Evolutionary conservation across 257 asterid species (phyloP), one percentile per base, ranked within the genome.

Genomic region (Nicotiana otophora): DNA sequence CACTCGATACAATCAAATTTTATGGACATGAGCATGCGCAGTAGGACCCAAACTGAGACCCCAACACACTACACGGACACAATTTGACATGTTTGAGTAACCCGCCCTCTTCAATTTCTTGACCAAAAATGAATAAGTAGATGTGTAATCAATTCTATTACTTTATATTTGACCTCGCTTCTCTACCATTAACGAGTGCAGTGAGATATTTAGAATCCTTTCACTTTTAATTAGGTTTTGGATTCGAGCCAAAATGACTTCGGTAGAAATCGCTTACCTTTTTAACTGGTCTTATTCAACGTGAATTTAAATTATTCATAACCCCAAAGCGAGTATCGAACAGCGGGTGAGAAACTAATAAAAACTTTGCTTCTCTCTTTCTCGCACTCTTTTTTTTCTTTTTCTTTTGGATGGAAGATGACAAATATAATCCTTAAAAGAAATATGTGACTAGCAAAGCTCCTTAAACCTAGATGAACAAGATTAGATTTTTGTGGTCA

Each of bases 11-110:
- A 15, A 74, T 75, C 80, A 75, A 51, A 51, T 12, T 51, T 51
- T 8, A 51, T 62, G 30, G 82, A 39, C 75, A 79, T 14, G 15
- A 34, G 75, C 61, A 79, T 61, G 74, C 82, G 61, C 82, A 39
- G 61, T 61, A 39, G 75, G 82, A 79, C 82, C 74, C 61, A 57
- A 61, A 20, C 20, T 36, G 58, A 5, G 33, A 26, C 33, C 82
- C 31, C 61, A 72, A 72, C 39, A 68, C 76, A 67, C 23, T 34
- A 11, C 53, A 66, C 76, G 3, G 55, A 23, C 26, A 74, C 26
- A 31, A 74, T 23, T 74, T 74, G 80, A 31, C 23, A 46, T 14
- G 80, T 14, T 23, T 20, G 39, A 72, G 39, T 12, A 23, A 23
- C 11, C 34, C 23, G 34, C 36, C 3, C 4, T 46, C 23, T 72